phyloP scores from a whole-genome alignment of 2,329 filamentous ascomycete species.

The Fusarium luffae region DNA sequence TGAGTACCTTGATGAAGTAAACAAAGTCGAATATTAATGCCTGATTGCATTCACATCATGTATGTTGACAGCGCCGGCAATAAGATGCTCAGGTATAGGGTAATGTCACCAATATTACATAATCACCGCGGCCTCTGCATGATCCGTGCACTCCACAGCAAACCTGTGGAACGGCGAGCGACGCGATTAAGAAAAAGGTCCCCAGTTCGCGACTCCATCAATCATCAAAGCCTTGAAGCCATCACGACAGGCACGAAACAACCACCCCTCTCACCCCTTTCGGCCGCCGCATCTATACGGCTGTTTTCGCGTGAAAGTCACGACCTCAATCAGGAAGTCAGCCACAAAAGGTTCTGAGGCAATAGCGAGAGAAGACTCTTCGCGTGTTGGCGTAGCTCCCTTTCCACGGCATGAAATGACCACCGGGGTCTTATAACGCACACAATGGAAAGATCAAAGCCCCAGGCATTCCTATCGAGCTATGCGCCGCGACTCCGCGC shows the following conservation, averaged over 20 bases:
- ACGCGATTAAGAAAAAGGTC: constrained; percentile 50
- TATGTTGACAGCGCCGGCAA: not conserved
- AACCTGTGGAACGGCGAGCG: constrained; percentile 39
- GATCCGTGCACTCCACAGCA: constrained; percentile 33
- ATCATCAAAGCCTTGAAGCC: constrained; percentile 35
- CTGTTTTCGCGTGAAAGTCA: constrained; percentile 13
- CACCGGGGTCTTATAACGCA: constrained; percentile 33
- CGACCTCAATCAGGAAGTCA: not conserved
- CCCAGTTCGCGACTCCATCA: constrained; percentile 46
- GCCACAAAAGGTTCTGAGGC: constrained; percentile 2
- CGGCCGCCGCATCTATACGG: not conserved
- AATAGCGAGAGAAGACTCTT: constrained; percentile 30
- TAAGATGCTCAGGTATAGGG: constrained; percentile 15
- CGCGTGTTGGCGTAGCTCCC: constrained; percentile 40
- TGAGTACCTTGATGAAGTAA: not conserved
- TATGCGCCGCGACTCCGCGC: constrained; percentile 91
- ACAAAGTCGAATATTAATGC: not conserved
- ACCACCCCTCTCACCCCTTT: constrained; percentile 15
- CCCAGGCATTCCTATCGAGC: constrained; percentile 89
- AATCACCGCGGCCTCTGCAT: not conserved
- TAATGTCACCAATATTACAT: constrained; percentile 35
- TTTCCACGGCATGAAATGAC: constrained; percentile 48
- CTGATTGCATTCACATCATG: not conserved
- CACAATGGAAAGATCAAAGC: constrained; percentile 66
- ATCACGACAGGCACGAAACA: constrained; percentile 38